These are phyloP conservation scores for Sphaerulina populicola DNA, from an alignment of 2,329 filamentous ascomycete species.

Conservation along the genomic window DNA sequence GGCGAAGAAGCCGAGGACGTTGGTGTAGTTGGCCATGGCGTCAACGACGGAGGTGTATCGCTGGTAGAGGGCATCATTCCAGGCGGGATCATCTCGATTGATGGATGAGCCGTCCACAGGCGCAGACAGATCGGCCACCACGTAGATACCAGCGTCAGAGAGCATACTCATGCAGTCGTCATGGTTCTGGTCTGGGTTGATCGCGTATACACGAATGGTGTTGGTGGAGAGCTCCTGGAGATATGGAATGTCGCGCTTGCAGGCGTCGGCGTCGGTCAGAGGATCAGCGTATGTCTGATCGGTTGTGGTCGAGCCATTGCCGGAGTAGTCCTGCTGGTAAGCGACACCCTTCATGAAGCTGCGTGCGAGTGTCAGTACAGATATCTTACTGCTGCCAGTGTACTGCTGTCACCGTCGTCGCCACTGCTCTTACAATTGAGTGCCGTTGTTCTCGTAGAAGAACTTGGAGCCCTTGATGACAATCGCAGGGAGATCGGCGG, in stretches of 20 bases:
- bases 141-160: conserved; percentile 81
- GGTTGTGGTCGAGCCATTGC: conserved; percentile 39
- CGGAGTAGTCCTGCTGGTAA: conserved; percentile 69
- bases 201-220: conserved; percentile 87
- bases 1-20: conserved; percentile 94
- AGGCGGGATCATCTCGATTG: conserved; percentile 68
- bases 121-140: conserved; percentile 82
- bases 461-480: conserved; percentile 76
- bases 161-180: conserved; percentile 75
- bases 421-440: conserved; percentile 51
- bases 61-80: conserved; percentile 68
- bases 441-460: conserved; percentile 76
- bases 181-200: conserved; percentile 74
- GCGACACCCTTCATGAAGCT: conserved; percentile 86
- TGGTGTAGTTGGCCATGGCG: conserved; percentile 70
- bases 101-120: conserved; percentile 62
- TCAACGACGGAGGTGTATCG: conserved; percentile 84
- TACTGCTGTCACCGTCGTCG: not conserved
- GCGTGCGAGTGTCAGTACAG: conserved; percentile 7
- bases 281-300: conserved; percentile 65
- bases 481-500: conserved; percentile 55
- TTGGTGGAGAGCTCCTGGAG: conserved; percentile 76
- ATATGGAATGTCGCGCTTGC: conserved; percentile 78
- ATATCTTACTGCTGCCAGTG: not conserved
- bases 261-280: conserved; percentile 60